These are phyloP conservation scores for Eutrema salsugineum DNA, from an alignment of 441 rosid genomes.

Conservation along the genomic window DNA sequence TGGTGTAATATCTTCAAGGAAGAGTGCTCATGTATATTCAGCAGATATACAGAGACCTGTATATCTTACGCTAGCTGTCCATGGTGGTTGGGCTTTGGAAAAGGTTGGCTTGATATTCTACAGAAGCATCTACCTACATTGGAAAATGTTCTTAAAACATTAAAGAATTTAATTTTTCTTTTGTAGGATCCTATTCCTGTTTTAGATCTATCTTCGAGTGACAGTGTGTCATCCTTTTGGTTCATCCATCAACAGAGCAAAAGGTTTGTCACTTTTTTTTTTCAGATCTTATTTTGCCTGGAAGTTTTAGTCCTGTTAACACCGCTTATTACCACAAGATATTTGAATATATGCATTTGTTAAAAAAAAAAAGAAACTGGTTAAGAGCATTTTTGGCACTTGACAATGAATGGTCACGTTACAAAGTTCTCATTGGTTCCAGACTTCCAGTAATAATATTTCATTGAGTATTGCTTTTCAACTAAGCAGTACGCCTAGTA, in stretches of 20 bases:
- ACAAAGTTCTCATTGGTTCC: neutral
- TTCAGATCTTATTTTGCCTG: constrained; percentile 3
- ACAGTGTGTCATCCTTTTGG: constrained; percentile 85
- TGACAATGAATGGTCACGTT: neutral
- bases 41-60: constrained; percentile 79
- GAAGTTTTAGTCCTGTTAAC: constrained; percentile 10
- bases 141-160: neutral
- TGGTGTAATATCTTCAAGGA: constrained; percentile 67
- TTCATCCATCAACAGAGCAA: constrained; percentile 91
- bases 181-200: constrained; percentile 83
- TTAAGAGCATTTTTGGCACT: neutral
- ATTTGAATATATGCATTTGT: constrained; percentile 1
- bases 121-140: neutral
- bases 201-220: constrained; percentile 75
- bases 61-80: constrained; percentile 72
- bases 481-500: constrained; percentile 5
- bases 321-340: neutral
- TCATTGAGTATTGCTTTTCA: neutral
- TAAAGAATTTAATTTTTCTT: constrained; percentile 21
- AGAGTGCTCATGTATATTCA: constrained; percentile 61
- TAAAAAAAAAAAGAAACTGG: neutral
- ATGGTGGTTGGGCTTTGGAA: constrained; percentile 95
- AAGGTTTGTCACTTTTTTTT: constrained; percentile 52
- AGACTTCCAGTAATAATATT: neutral
- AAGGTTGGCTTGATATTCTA: constrained; percentile 55